Evolutionary conservation across 2,329 filamentous ascomycete species (phyloP).

Genomic region (Aspergillus ochraceoroseus): DNA sequence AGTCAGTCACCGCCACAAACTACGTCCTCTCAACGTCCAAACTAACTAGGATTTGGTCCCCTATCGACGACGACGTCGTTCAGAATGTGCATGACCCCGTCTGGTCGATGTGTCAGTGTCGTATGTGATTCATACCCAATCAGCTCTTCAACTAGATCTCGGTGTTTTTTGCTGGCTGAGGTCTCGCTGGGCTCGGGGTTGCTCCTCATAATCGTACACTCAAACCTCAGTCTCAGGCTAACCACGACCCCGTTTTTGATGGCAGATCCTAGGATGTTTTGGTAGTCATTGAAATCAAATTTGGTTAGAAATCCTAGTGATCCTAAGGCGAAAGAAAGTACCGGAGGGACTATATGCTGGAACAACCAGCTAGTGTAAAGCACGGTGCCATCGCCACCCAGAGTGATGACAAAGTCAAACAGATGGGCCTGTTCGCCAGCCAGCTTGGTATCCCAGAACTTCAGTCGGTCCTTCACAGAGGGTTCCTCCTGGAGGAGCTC

Average conservation of each 20-base stretch:
- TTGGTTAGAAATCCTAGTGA: slow-evolving; percentile 94
- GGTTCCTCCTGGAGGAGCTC: slow-evolving; percentile 62
- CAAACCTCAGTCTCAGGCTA: slow-evolving; percentile 80
- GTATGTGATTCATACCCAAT: slow-evolving; percentile 82
- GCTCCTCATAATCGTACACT: slow-evolving; percentile 83
- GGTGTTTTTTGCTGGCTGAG: slow-evolving; percentile 35
- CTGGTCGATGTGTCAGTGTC: slow-evolving; percentile 76
- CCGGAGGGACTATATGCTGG: slow-evolving; percentile 87
- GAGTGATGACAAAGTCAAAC: slow-evolving; percentile 89
- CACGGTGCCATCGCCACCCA: slow-evolving; percentile 95
- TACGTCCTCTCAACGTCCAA: too few species aligned
- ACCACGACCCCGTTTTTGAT: slow-evolving; percentile 84
- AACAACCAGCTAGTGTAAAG: slow-evolving; percentile 96
- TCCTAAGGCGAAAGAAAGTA: slow-evolving; percentile 84
- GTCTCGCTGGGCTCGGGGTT: slow-evolving; percentile 33
- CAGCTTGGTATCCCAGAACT: slow-evolving; percentile 78
- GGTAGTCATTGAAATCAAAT: slow-evolving; percentile 79
- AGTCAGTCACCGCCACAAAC: slow-evolving; percentile 2
- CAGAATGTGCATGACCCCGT: slow-evolving; percentile 80
- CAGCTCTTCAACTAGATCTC: slow-evolving; percentile 82
- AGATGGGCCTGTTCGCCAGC: slow-evolving; percentile 73
- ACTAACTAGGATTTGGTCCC: slow-evolving; percentile 83
- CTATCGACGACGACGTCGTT: slow-evolving; percentile 97
- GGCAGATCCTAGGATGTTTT: slow-evolving; percentile 62
- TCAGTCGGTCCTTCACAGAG: slow-evolving; percentile 55